These are phyloP conservation scores for Epichloe uncinata DNA, from an alignment of 2,329 filamentous ascomycete genomes.

Conservation along the genomic window DNA sequence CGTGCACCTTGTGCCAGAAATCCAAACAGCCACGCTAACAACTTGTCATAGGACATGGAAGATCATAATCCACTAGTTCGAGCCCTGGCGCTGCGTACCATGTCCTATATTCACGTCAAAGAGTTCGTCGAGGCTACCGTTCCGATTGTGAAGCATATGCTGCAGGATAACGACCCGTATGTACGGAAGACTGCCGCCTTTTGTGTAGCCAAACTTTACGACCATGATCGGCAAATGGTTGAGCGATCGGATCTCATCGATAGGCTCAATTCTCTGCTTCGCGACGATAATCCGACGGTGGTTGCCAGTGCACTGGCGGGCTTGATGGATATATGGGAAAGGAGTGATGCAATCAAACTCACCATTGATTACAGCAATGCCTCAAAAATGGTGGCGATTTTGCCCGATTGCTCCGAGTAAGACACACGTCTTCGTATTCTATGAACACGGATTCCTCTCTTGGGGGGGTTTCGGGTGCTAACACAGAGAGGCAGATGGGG, in stretches of 20 bases:
- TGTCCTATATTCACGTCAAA: conserved; percentile 93
- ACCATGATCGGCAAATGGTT: conserved; percentile 83
- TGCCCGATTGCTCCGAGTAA: conserved; percentile 94
- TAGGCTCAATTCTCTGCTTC: conserved; percentile 72
- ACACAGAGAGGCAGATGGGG: conserved; percentile 61
- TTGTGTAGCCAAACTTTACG: conserved; percentile 93
- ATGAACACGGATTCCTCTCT: background rate
- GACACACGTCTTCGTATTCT: conserved; percentile 19
- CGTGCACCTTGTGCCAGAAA: background rate
- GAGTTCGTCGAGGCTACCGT: conserved; percentile 92
- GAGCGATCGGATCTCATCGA: conserved; percentile 89
- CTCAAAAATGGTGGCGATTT: conserved; percentile 93
- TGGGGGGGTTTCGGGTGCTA: background rate
- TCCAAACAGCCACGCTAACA: background rate
- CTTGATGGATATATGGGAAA: conserved; percentile 96
- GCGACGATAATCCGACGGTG: conserved; percentile 94
- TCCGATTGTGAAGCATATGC: conserved; percentile 65
- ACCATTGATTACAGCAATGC: conserved; percentile 97
- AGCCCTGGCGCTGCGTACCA: conserved; percentile 81
- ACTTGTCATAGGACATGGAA: conserved; percentile 61
- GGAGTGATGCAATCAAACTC: conserved; percentile 92
- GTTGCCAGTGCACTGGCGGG: conserved; percentile 86
- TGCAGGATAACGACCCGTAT: conserved; percentile 83
- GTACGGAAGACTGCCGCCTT: conserved; percentile 96
- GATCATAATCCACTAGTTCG: conserved; percentile 85